Evolutionary conservation across 2,329 filamentous ascomycete species (phyloP).

Genomic region (Trematosphaeria pertusa): DNA sequence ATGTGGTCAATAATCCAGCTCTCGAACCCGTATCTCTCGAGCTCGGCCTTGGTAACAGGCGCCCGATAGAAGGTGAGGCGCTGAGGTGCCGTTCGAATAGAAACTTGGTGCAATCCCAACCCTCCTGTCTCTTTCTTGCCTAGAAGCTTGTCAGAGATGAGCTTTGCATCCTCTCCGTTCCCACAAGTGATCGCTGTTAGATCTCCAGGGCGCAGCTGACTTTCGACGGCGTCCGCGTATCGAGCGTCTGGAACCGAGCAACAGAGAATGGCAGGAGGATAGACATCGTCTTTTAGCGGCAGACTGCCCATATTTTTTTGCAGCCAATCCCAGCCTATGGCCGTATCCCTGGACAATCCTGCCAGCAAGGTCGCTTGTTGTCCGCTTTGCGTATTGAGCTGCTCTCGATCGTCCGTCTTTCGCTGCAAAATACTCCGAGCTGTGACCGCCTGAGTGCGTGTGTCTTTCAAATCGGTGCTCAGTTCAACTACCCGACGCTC

Average conservation of each 20-base stretch:
- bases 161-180: slow-evolving; percentile 74
- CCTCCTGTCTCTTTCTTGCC: slow-evolving; percentile 38
- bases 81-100: slow-evolving; percentile 69
- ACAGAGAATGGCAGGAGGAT: slow-evolving; percentile 79
- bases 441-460: slow-evolving; percentile 14
- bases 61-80: slow-evolving; percentile 63
- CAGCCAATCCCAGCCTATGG: slow-evolving; percentile 81
- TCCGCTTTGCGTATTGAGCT: slow-evolving; percentile 45
- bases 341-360: slow-evolving; percentile 67
- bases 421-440: slow-evolving; percentile 11
- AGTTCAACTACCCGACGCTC: slow-evolving; percentile 52
- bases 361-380: slow-evolving; percentile 66
- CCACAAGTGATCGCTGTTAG: slow-evolving; percentile 75
- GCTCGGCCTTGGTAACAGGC: slow-evolving; percentile 63
- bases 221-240: slow-evolving; percentile 69
- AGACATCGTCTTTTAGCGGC: slow-evolving; percentile 76
- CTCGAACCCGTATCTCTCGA: slow-evolving; percentile 71
- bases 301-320: slow-evolving; percentile 65
- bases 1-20: slow-evolving; percentile 81
- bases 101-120: slow-evolving; percentile 72
- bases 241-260: slow-evolving; percentile 78
- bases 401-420: slow-evolving; percentile 38
- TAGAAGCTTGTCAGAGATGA: slow-evolving; percentile 71
- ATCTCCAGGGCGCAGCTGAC: slow-evolving; percentile 60
- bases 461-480: slow-evolving; percentile 45